phyloP scores from a whole-genome alignment of 306 rosid genomes.

The Delonix regia region DNA sequence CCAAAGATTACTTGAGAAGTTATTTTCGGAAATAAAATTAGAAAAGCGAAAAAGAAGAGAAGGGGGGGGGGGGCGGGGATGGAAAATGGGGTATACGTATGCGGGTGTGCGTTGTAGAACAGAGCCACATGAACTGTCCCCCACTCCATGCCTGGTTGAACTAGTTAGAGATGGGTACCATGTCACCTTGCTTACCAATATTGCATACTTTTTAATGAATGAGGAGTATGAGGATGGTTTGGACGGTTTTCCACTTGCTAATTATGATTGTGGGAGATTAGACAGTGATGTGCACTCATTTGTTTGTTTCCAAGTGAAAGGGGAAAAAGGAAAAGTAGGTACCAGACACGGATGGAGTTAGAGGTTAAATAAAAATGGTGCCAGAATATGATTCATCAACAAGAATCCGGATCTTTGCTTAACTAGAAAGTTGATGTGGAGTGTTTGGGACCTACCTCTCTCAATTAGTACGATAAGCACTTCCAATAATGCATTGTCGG shows the following conservation, averaged over 20 bases:
- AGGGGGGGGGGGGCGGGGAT: conserved; percentile 54
- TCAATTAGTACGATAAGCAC: conserved; percentile 48
- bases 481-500: conserved; percentile 88
- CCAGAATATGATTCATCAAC: conserved; percentile 88
- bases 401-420: conserved; percentile 83
- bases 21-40: conserved; percentile 30
- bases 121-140: conserved; percentile 88
- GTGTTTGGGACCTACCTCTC: conserved; percentile 68
- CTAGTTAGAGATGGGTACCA: conserved; percentile 63
- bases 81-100: conserved; percentile 41
- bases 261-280: conserved; percentile 45
- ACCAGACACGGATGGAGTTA: conserved; percentile 65
- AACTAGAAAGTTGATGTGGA: conserved; percentile 84
- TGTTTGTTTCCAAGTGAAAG: conserved; percentile 47
- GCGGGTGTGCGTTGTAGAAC: conserved; percentile 31
- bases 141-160: conserved; percentile 64
- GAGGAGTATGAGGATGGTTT: conserved; percentile 34
- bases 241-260: conserved; percentile 43
- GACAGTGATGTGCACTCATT: conserved; percentile 68
- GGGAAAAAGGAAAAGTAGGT: conserved; percentile 60
- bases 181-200: conserved; percentile 64
- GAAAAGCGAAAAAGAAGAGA: not conserved
- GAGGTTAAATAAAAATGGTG: conserved; percentile 65
- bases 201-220: conserved; percentile 46
- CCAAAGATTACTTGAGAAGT: conserved; percentile 48